Conservation (phyloP, 2,329 filamentous ascomycete genomes). For the Stemphylium beticola region DNA sequence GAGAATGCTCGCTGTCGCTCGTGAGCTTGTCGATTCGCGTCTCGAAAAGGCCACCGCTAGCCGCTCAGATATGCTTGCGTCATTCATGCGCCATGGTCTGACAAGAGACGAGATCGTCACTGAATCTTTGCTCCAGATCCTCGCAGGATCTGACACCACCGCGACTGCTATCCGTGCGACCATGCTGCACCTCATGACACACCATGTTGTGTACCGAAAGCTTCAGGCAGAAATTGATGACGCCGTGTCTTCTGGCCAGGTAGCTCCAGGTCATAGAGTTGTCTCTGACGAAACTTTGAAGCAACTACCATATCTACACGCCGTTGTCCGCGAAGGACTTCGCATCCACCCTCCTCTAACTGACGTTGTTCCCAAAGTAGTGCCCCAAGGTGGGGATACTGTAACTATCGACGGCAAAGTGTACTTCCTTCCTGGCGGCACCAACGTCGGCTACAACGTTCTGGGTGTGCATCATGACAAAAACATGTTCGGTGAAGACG, state of each 20-base stretch:
- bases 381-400: conserved; percentile 36
- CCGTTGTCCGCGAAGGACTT: conserved; percentile 53
- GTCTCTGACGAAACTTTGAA: conserved; percentile 55
- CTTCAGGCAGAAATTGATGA: conserved; percentile 55
- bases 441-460: conserved; percentile 34
- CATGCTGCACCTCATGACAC: conserved; percentile 59
- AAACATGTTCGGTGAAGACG: conserved; percentile 45
- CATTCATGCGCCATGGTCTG: conserved; percentile 56
- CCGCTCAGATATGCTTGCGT: conserved; percentile 59
- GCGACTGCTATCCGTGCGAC: conserved; percentile 61
- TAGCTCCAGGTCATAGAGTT: conserved; percentile 35
- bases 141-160: conserved; percentile 64
- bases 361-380: conserved; percentile 32
- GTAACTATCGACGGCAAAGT: conserved; percentile 25
- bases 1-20: conserved; percentile 28
- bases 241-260: conserved; percentile 34
- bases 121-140: conserved; percentile 54
- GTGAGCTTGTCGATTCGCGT: conserved; percentile 26
- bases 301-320: conserved; percentile 52
- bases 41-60: conserved; percentile 49
- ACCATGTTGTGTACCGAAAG: conserved; percentile 51
- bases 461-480: conserved; percentile 29
- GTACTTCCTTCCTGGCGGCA: conserved; percentile 35
- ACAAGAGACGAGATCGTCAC: conserved; percentile 46
- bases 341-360: conserved; percentile 50